Conservation (phyloP, 2,329 filamentous ascomycete species). For the Neobulgaria alba region DNA sequence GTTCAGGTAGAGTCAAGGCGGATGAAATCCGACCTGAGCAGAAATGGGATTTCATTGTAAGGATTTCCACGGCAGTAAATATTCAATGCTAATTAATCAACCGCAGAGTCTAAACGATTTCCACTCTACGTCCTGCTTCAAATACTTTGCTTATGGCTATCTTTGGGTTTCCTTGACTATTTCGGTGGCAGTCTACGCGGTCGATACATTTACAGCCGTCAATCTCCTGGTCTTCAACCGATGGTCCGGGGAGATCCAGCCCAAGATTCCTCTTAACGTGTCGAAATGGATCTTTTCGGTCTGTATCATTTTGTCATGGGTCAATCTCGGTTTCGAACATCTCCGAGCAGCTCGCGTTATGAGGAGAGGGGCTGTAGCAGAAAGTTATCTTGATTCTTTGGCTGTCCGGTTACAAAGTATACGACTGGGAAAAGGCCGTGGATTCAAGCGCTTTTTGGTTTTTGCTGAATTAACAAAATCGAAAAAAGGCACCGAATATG, state of each 20-base stretch:
- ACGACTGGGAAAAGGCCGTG: constrained; percentile 63
- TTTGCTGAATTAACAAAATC: constrained; percentile 65
- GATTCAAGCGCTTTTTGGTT: constrained; percentile 75
- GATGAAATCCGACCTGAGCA: constrained; percentile 69
- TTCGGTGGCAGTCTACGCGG: constrained; percentile 75
- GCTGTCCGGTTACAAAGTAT: constrained; percentile 79
- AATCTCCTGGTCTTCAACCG: constrained; percentile 82
- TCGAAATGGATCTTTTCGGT: constrained; percentile 93
- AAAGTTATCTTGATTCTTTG: constrained; percentile 83
- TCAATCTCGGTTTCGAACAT: constrained; percentile 74
- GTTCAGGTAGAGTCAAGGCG: constrained; percentile 53
- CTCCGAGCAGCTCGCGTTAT: constrained; percentile 74
- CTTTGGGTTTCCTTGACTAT: constrained; percentile 73
- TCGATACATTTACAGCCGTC: constrained; percentile 89
- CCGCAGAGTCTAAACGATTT: constrained; percentile 62
- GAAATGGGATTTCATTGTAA: constrained; percentile 89
- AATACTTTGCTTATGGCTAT: constrained; percentile 73
- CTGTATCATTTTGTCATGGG: constrained; percentile 85
- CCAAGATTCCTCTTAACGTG: constrained; percentile 65
- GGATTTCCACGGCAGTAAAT: constrained; percentile 26
- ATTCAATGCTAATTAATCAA: constrained; percentile 4
- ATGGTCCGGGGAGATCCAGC: constrained; percentile 79
- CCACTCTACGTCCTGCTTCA: constrained; percentile 69
- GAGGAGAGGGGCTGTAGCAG: constrained; percentile 73
- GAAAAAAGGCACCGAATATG: constrained; percentile 64